Evolutionary conservation across 2,329 filamentous ascomycete genomes (phyloP), one percentile per base, ranked within the genome.

Genomic region (Davidsoniella australis): DNA sequence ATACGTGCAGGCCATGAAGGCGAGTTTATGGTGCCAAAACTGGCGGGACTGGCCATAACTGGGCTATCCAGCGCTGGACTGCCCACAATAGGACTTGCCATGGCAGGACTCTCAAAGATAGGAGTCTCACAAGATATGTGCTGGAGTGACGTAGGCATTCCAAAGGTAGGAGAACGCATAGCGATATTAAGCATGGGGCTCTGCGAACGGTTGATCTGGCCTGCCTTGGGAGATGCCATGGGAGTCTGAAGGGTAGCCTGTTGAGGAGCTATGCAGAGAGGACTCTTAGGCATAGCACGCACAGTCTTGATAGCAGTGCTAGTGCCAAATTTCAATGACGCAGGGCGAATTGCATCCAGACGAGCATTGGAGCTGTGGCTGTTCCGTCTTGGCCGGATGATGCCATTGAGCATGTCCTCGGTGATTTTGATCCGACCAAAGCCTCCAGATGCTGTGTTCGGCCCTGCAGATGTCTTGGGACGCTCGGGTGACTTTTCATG

Each of bases 381-480:
- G n/a, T 38, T 37, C 20, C 48, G 23, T n/a, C 23, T 23, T 7
- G n/a, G 17, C 16, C 18, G 18, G 24, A 10, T n/a, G 24, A 23
- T 23, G 8, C 29, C 29, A 12, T 33, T 33, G 29, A 33, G 29
- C 29, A 33, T 33, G 29, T 33, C 29, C 12, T 33, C 29, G 12
- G 29, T 33, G 29, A 33, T 33, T 12, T 9, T 9, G 29, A 38
- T 29, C 17, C 45, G 36, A 9, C 36, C 36, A 5, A 24, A 36
- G 3, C 33, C 36, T 18, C 47, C 41, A 4, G 36, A 42, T 4
- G 18, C 42, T 2, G 46, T 49, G 18, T 17, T 23, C 1, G 50
- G 50, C 1, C 50, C 50, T 8, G 50, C 50, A 9, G 50, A 52
- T 2, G 50, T 52, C 24, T 45, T 45, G 2, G 50, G 50, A 14